Evolutionary conservation across 257 asterid species (phyloP).

Genomic region (Solanum pinnatisectum): DNA sequence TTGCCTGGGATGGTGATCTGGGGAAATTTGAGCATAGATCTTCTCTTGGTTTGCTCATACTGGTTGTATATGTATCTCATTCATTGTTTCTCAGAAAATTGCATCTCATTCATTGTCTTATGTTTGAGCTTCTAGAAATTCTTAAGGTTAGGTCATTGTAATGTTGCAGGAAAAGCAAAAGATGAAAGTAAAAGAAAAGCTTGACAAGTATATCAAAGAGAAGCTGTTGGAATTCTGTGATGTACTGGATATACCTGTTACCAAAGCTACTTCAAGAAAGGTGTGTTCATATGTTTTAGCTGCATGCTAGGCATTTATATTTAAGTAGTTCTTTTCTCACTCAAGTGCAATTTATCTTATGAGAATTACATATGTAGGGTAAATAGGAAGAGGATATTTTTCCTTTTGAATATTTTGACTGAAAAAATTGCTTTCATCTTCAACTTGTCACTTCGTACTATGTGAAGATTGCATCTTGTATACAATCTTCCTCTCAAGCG

Average conservation of each 20-base stretch:
- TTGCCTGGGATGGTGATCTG: neutral
- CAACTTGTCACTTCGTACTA: neutral
- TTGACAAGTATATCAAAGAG: conserved; percentile 81
- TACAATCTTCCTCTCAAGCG: neutral
- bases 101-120: neutral
- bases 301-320: neutral
- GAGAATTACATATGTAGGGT: neutral
- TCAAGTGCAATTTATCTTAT: neutral
- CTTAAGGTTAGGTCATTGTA: neutral
- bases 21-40: neutral
- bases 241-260: conserved; percentile 61
- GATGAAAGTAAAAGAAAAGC: conserved; percentile 61
- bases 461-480: neutral
- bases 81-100: neutral
- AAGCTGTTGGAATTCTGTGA: conserved; percentile 78
- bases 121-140: neutral
- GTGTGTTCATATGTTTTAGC: conserved; percentile 29
- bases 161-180: conserved; percentile 71
- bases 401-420: neutral
- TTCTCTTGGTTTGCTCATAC: neutral
- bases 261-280: conserved; percentile 60
- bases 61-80: neutral
- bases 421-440: neutral
- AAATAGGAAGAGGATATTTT: neutral
- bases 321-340: neutral